Base-by-base conservation (phyloP, 2,329 filamentous ascomycete species). In the Colletotrichum sp. region DNA sequence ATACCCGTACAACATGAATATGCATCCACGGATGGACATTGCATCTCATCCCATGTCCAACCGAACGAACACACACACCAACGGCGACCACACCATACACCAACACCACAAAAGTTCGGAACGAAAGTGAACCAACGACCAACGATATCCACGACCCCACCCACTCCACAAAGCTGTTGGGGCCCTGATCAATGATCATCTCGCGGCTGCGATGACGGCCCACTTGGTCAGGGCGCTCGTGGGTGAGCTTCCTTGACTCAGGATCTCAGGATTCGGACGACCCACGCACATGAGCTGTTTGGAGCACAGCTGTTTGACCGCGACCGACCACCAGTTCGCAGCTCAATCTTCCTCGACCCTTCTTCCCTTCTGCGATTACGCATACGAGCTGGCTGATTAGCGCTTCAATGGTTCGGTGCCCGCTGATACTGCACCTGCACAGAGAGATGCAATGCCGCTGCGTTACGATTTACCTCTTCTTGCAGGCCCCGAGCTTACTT, bases 121-220 rank as follows among this genome's bases (percentile, higher is more conserved):
- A 13, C 59, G 30, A 28, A 24, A 36, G 34, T 36, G 34, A 55
- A 68, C 66, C 49, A 68, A 71, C 59, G 21, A 21, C 52, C n/a
- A 39, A 28, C 52, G 15, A 30, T 32, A 26, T 24, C 18, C 44
- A 10, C 13, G 8, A 24, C 44, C 65, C 71, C 65, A 63, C 71
- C 15, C 65, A 57, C 30, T 68, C 65, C 62, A 68, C 70, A 68
- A 28, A 65, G 26, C 32, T 68, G 49, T 60, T 67, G 60, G 63
- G 66, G 32, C 59, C 59, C 39, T 72, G 71, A 30, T 69, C 64
- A 68, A 21, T 39, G 65, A 72, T 75, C 72, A 75, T 75, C 62
- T 55, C 62, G 68, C 36, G 68, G 68, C 49, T 52, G 65, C 67
- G 28, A 59, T 59, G 21, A 28, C 16, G 60, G 30, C 36, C 71